Conservation (phyloP, 2,329 filamentous ascomycete species). For the Penicillium sp. region DNA sequence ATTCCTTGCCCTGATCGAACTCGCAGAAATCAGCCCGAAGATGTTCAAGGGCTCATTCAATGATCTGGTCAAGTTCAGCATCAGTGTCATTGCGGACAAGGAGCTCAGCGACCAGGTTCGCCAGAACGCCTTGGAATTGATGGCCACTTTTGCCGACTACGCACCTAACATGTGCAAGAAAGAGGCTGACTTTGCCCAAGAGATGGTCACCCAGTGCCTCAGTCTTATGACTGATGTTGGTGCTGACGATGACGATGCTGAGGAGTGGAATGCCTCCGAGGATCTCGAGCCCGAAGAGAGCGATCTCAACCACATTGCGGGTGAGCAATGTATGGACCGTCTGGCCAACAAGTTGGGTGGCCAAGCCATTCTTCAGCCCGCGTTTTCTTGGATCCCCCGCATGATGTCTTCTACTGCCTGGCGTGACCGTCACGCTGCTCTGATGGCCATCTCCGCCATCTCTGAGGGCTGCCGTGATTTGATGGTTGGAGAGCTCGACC, state of each 20-base stretch:
- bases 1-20: conserved; percentile 84
- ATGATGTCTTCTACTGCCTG: conserved; percentile 97
- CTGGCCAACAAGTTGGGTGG: conserved; percentile 96
- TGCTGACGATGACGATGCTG: conserved; percentile 87
- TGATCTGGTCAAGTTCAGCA: conserved; percentile 86
- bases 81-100: conserved; percentile 93
- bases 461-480: conserved; percentile 94
- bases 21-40: conserved; percentile 90
- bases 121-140: conserved; percentile 92
- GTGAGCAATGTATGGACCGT: conserved; percentile 97
- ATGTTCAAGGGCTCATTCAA: conserved; percentile 98
- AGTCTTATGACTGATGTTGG: conserved; percentile 98
- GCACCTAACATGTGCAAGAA: conserved; percentile 93
- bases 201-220: conserved; percentile 98
- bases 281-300: conserved; percentile 96
- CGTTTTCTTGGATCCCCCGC: conserved; percentile 92
- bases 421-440: conserved; percentile 90
- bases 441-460: conserved; percentile 98
- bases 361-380: conserved; percentile 85
- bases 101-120: conserved; percentile 85
- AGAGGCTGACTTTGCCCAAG: conserved; percentile 82
- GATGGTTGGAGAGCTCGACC: conserved; percentile 91
- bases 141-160: conserved; percentile 97
- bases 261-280: conserved; percentile 89
- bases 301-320: conserved; percentile 94